Base-by-base conservation (phyloP, 179 eudicot genomes). In the Beta macrorhiza region DNA sequence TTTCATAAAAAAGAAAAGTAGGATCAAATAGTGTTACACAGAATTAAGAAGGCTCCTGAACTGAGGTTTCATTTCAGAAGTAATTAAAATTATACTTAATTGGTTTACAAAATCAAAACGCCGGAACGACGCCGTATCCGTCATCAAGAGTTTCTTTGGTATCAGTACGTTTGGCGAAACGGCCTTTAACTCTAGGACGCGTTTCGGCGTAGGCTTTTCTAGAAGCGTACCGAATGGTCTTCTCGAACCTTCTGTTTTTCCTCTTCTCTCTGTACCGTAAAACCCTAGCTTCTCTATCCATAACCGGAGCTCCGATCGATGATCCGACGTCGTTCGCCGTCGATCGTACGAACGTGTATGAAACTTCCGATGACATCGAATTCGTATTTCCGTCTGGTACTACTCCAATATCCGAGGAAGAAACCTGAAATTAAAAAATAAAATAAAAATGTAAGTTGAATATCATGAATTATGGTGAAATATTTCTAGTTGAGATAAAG, bases 211-310 rank as follows among this genome's bases (percentile, higher is more conserved):
- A 87, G 0, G 90, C 90, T 67, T 87, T 87, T 57, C 90, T 74
- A 1, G 87, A 87, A 9, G 90, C 88, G 81, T 87, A 87, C 7
- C 88, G 84, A 47, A 87, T 87, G 37, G 88, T 87, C 82, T 87
- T 87, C 88, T 87, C 82, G 58, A 87, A 87, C 85, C 78, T 87
- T 44, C 90, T 51, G 74, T 87, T 87, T 85, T 87, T 87, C 82
- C 87, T 81, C 84, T 86, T 87, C 80, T 87, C 90, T 16, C 90
- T 85, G 88, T 85, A 87, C 71, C 90, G 73, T 62, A 85, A 59
- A 59, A 87, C 90, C 72, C 87, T 83, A 55, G 88, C 88, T 57
- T 79, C 87, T 74, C 90, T 77, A 55, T 86, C 85, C 22, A 83
- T 52, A 22, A 6, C 86, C 29, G 83, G 80, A 73, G 49, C 81